A percentile compares a stretch with the other conserved stretches of the same genome.
Conservation (phyloP, 1,284 basidiomycete genomes). For the Ustilago tritici region DNA sequence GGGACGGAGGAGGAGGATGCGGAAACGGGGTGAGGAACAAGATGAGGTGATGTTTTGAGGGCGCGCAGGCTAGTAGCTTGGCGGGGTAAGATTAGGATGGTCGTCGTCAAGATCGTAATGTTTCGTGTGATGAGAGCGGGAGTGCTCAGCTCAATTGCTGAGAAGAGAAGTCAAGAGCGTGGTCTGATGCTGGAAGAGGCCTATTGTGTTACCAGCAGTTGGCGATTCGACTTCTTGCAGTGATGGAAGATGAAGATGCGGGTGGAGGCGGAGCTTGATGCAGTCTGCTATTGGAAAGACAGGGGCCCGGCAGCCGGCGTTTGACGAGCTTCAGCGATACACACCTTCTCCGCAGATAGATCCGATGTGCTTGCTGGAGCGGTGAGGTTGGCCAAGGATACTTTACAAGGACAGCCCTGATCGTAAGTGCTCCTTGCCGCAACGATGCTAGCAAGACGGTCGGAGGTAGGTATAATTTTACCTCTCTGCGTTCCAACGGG, state of each 20-base stretch:
- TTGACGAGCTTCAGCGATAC: neutral
- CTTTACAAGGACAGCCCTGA: neutral
- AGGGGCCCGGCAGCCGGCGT: neutral
- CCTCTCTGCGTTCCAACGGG: neutral
- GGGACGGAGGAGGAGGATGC: neutral
- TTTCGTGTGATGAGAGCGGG: conserved; percentile 15
- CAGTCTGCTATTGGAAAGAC: neutral
- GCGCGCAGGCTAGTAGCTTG: neutral
- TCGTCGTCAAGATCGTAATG: conserved; percentile 35
- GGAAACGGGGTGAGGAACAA: neutral
- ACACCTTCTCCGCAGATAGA: neutral
- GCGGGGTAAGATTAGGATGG: neutral
- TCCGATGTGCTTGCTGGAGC: neutral
- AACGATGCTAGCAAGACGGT: neutral
- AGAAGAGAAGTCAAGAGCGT: neutral
- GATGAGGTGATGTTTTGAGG: neutral
- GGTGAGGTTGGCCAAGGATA: neutral
- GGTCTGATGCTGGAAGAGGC: neutral
- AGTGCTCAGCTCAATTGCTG: neutral
- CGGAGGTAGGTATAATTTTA: neutral
- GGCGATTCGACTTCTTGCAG: neutral
- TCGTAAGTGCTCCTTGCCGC: neutral
- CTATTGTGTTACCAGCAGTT: neutral
- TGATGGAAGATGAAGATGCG: neutral
- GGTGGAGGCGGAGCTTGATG: neutral